phyloP scores from a whole-genome alignment of 1,284 basidiomycete genomes.

The Leccinum pallidistipes region DNA sequence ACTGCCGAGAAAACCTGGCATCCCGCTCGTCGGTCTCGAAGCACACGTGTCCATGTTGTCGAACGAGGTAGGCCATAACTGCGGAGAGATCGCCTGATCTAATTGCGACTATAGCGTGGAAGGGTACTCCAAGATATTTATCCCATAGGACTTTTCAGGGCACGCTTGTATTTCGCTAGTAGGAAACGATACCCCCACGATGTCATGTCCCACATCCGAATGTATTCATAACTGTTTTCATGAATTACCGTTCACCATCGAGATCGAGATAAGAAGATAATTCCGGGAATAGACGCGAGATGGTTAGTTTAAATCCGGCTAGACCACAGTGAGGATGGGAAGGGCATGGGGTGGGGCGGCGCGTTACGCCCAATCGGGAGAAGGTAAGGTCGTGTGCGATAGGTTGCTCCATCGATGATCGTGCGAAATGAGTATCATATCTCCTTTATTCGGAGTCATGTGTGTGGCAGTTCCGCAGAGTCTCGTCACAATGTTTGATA shows the following conservation, averaged over 20 bases:
- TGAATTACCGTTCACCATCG: background rate
- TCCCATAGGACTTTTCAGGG: constrained; percentile 42
- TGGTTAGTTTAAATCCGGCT: background rate
- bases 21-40: constrained; percentile 61
- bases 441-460: background rate
- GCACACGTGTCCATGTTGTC: constrained; percentile 74
- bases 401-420: background rate
- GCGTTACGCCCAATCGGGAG: background rate
- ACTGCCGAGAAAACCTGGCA: constrained; percentile 68
- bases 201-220: constrained; percentile 1
- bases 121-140: constrained; percentile 70
- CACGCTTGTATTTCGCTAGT: constrained; percentile 11
- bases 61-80: constrained; percentile 51
- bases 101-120: constrained; percentile 52
- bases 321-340: background rate
- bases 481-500: background rate
- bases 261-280: background rate
- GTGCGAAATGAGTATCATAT: background rate
- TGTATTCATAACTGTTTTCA: constrained; percentile 11
- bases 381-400: background rate
- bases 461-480: background rate
- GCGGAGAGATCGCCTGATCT: background rate
- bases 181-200: constrained; percentile 13
- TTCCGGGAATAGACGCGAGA: background rate
- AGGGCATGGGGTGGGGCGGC: background rate